Evolutionary conservation across 2,329 filamentous ascomycete species (phyloP).

Genomic region (Ascochyta fabae): DNA sequence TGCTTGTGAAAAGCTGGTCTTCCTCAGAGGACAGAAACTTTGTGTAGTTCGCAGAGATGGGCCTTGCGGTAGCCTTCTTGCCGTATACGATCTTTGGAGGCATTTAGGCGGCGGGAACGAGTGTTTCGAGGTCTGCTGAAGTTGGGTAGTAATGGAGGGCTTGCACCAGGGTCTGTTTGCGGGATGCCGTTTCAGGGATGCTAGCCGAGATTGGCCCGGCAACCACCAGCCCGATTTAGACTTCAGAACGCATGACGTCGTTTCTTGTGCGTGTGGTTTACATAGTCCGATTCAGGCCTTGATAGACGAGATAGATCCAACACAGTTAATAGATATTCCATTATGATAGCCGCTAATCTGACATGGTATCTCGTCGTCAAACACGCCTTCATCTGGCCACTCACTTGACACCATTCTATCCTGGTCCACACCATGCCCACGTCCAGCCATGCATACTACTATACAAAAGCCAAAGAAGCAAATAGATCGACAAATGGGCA

Average conservation of each 20-base stretch:
- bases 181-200: conserved; percentile 14
- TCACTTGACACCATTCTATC: background rate
- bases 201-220: conserved; percentile 17
- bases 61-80: conserved; percentile 17
- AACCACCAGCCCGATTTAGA: background rate
- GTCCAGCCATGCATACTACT: conserved; percentile 15
- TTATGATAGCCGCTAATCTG: conserved; percentile 13
- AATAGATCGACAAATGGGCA: background rate
- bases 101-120: conserved; percentile 23
- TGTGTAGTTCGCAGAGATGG: conserved; percentile 21
- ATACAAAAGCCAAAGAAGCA: conserved; percentile 12
- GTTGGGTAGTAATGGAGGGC: background rate
- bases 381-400: background rate
- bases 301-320: background rate
- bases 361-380: conserved; percentile 12
- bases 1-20: conserved; percentile 18
- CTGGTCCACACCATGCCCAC: conserved; percentile 2
- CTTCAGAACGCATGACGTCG: conserved; percentile 7
- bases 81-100: conserved; percentile 34
- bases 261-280: background rate
- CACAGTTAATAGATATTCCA: conserved; percentile 5
- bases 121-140: conserved; percentile 1
- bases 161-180: conserved; percentile 19
- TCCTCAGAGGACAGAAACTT: conserved; percentile 40
- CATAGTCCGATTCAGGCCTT: background rate